Evolutionary conservation across 441 rosid genomes (phyloP), one percentile per base, ranked within the genome.

Genomic region (Gossypium gossypioides): DNA sequence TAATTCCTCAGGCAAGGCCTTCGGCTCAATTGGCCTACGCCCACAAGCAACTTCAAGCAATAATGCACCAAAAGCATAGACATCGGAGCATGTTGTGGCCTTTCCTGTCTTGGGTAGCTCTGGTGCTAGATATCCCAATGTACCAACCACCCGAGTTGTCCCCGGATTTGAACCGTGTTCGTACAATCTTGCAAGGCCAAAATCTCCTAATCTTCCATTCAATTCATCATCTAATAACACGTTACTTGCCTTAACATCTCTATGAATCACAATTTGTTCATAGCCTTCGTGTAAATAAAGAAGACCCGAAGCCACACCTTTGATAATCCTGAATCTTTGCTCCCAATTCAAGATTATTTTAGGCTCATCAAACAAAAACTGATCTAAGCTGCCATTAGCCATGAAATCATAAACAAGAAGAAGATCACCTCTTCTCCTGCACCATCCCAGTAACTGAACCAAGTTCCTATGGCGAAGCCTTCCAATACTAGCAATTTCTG

Each of bases 91-190:
- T 0, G 81, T 63, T 0, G 94, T 86, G 10, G 97, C 89, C 81
- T 88, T 92, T 24, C 97, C 98, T 1, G 95, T 87, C 67, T 90
- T 69, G 6, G 95, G 80, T 15, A 86, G 76, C 72, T 93, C 98
- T 1, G 98, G 98, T 24, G 98, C 97, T 24, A 93, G 71, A 80
- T 93, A 93, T 0, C 98, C 97, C 65, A 91, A 74, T 1, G 98
- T 93, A 18, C 98, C 96, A 40, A 90, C 97, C 0, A 93, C 93
- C n/a, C 87, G 79, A 0, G 97, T 91, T 0, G 98, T 91, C 22
- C 81, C 74, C 34, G 97, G 96, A 73, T 87, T 87, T 12, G 95
- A 77, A 7, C 97, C 97, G n/a, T 88, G 98, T 52, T 87, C 92
- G 5, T 86, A 85, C 76, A 91, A 69, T 73, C 91, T 81, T 24